Base-by-base conservation (phyloP, 2,329 filamentous ascomycete species). In the Helotiales sp. region DNA sequence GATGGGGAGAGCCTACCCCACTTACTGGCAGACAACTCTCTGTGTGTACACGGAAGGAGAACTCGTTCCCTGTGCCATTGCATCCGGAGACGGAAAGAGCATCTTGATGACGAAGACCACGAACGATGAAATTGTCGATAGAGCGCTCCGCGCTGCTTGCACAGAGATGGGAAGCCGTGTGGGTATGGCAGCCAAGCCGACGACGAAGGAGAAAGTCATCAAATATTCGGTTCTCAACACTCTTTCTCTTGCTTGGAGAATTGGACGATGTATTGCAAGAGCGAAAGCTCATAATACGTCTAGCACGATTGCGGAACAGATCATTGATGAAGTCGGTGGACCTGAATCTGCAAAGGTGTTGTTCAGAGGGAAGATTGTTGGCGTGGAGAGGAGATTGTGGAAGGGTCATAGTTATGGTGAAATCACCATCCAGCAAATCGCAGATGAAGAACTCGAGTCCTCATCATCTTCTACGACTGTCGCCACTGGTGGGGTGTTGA, bases 321-420 rank as follows among this genome's bases (percentile, higher is more conserved):
- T 87, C 58, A 76, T 87, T 15, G 75, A 79, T 0, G 82, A 85
- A 67, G 81, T 80, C 29, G 83, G 83, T 4, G 84, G 83, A 0
- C 64, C 73, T 0, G 73, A 73, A 4, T 77, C 78, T 0, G 84
- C 81, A 1, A 81, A 76, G 59, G 77, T 87, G 8, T 65, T 88
- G n/a, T 87, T 82, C 73, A 78, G 81, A 57, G 85, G 85, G 27
- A 88, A 88, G 72, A 86, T 88, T 61, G 76, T 85, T 19, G 78
- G 78, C 1, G 84, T 87, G 0, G 80, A 86, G 68, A 74, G 83
- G 36, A 76, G 76, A 1, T 67, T 86, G 40, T 77, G 77, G 61
- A 81, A 79, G 66, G 83, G 84, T 0, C 80, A 87, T 63, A 76
- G 81, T 9, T 84, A 85, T 63, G 84, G 84, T 9, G 81, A 84